These are phyloP conservation scores for Gyrodon lividus DNA, from an alignment of 768 basidiomycete genomes.

Conservation along the genomic window DNA sequence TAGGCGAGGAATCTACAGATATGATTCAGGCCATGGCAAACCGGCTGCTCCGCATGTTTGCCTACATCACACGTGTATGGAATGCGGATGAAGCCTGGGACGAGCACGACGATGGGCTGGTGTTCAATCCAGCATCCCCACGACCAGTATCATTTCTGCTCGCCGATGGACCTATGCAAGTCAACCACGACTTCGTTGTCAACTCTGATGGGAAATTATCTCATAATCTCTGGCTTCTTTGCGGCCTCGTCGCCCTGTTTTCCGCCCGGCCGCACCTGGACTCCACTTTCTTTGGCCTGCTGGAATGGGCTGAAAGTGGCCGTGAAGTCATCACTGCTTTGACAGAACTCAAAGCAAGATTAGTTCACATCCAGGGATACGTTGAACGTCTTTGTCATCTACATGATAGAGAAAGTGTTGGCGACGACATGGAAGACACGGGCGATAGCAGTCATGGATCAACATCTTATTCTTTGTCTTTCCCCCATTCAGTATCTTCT, in stretches of 20 bases:
- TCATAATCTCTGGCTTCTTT: constrained; percentile 48
- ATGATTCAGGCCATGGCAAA: constrained; percentile 7
- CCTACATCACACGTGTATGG: constrained; percentile 23
- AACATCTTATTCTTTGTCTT: constrained; percentile 14
- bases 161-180: constrained; percentile 9
- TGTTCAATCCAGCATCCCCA: constrained; percentile 28
- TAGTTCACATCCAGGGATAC: constrained; percentile 26
- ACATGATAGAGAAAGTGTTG: constrained; percentile 14
- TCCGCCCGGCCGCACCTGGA: constrained; percentile 10
- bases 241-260: constrained; percentile 31
- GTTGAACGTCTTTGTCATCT: constrained; percentile 18
- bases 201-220: constrained; percentile 55
- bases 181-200: constrained; percentile 33
- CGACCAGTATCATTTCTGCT: constrained; percentile 14
- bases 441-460: constrained; percentile 22
- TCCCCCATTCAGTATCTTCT: constrained; percentile 19
- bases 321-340: constrained; percentile 14
- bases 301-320: constrained; percentile 11
- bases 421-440: constrained; percentile 16
- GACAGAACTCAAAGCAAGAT: constrained; percentile 21
- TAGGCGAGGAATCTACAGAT: constrained; percentile 7
- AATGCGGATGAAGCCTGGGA: constrained; percentile 26
- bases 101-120: constrained; percentile 21
- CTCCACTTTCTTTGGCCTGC: constrained; percentile 15
- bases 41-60: constrained; percentile 18